These are phyloP conservation scores for Penicillium thymicola DNA, from an alignment of 2,329 filamentous ascomycete genomes.

Conservation along the genomic window DNA sequence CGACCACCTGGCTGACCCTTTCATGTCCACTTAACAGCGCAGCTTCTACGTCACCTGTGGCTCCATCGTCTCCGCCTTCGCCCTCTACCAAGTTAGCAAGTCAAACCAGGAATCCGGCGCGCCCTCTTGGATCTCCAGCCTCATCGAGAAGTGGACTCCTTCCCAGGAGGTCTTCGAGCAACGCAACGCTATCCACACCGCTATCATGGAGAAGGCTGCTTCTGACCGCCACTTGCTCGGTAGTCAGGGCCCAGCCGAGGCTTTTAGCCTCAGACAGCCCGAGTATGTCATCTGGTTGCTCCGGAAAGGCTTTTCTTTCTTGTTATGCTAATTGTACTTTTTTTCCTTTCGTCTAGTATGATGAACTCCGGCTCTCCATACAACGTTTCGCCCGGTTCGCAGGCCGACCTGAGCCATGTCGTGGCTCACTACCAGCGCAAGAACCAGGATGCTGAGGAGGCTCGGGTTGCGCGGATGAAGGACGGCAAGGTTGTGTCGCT, in stretches of 20 bases:
- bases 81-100: constrained; percentile 43
- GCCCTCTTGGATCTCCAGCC: constrained; percentile 40
- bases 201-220: constrained; percentile 61
- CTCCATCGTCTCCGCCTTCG: constrained; percentile 41
- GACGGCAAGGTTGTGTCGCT: constrained; percentile 44
- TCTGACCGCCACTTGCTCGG: constrained; percentile 61
- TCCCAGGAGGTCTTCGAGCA: constrained; percentile 53
- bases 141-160: constrained; percentile 56
- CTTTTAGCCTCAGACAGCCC: constrained; percentile 57
- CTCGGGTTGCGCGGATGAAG: constrained; percentile 49
- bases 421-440: constrained; percentile 62
- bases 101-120: constrained; percentile 38
- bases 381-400: constrained; percentile 62
- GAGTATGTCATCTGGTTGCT: constrained; percentile 53
- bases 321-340: constrained; percentile 3
- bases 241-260: constrained; percentile 39
- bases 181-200: constrained; percentile 59
- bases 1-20: constrained; percentile 17
- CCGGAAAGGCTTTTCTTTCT: neutral
- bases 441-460: constrained; percentile 55
- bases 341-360: constrained; percentile 43
- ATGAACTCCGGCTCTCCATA: constrained; percentile 62
- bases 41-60: constrained; percentile 48
- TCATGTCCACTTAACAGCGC: constrained; percentile 33
- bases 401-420: constrained; percentile 57